Evolutionary conservation across 2,329 filamentous ascomycete genomes (phyloP), one percentile per base, ranked within the genome.

Genomic region (Aspergillus texensis): DNA sequence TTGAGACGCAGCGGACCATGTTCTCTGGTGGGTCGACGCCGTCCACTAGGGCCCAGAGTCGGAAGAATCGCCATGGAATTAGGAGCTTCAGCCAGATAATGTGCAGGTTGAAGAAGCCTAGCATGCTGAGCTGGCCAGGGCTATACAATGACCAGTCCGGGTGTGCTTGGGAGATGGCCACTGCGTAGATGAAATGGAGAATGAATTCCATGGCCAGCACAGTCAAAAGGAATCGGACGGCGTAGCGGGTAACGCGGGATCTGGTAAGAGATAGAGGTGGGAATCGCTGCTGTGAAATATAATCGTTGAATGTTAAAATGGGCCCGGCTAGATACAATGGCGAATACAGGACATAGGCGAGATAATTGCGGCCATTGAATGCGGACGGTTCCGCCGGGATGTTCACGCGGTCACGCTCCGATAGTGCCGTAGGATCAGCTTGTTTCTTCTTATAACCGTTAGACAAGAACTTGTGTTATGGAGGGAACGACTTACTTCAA

Each of bases 61-160:
- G 91, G 86, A 98, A 98, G 77, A 98, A 90, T n/a, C 95, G 91
- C 94, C 94, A 99, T 0, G 95, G 95, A 9, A 99, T 88, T 5
- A 99, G 88, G 1, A 99, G 88, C 77, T 99, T 99, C 54, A 99
- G 85, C 96, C 96, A 99, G 77, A 99, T 96, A 75, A 97, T 88
- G 80, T 97, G 92, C 14, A 99, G 88, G 78, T 97, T 97, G 83
- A 98, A 96, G 82, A 91, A 97, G 43, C 93, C 95, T 14, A 99
- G 86, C 81, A 99, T 89, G 73, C 88, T 91, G 50, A 99, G 87
- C 76, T 99, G 93, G 52, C 91, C 89, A 0, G 95, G 89, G 0
- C 93, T 91, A 81, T 97, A 98, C 28, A 88, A 82, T 32, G 84
- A 83, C 95, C 95, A 99, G 66, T 89, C 83, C 0, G 94, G 93